A percentile compares a stretch with the other conserved stretches of the same genome.
These are phyloP conservation scores for Phytophthora quininea DNA, from an alignment of 352 stramenopile genomes.

Conservation along the genomic window DNA sequence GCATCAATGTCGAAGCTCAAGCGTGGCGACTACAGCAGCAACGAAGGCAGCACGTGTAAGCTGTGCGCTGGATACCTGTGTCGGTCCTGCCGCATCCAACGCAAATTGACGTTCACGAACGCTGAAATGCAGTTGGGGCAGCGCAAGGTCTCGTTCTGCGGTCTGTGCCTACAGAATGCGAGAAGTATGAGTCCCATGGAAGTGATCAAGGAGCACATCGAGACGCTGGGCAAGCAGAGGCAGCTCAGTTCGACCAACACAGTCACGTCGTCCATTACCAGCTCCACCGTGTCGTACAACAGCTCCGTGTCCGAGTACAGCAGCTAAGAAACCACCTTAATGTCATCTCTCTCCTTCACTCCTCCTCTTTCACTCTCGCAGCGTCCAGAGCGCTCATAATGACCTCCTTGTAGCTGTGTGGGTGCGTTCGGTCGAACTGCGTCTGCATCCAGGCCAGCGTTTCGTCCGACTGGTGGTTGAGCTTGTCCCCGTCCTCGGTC, in stretches of 20 bases:
- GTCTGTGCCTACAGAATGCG: conserved; percentile 29
- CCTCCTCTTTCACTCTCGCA: conserved; percentile 10
- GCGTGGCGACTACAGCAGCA: conserved; percentile 19
- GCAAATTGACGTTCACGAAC: conserved; percentile 32
- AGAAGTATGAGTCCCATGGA: conserved; percentile 27
- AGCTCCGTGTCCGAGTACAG: neutral
- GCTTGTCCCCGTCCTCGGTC: conserved; percentile 37
- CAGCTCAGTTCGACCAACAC: no score
- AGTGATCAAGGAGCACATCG: conserved; percentile 13
- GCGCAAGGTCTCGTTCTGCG: conserved; percentile 34
- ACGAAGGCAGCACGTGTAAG: conserved; percentile 31
- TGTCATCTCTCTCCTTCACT: conserved; percentile 3
- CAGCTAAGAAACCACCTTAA: conserved; percentile 7
- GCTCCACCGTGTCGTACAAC: no score
- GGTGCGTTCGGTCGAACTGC: conserved; percentile 41
- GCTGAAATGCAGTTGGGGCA: conserved; percentile 25
- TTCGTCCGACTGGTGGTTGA: conserved; percentile 47
- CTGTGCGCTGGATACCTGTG: conserved; percentile 44
- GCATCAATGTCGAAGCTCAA: conserved; percentile 21
- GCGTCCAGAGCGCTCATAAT: conserved; percentile 32
- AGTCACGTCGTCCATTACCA: no score
- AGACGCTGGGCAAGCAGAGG: neutral
- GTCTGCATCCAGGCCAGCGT: conserved; percentile 43
- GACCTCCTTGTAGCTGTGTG: conserved; percentile 43
- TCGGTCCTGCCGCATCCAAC: conserved; percentile 39